phyloP scores from a whole-genome alignment of 148 eudicot species.

The Heliosperma pusillum region DNA sequence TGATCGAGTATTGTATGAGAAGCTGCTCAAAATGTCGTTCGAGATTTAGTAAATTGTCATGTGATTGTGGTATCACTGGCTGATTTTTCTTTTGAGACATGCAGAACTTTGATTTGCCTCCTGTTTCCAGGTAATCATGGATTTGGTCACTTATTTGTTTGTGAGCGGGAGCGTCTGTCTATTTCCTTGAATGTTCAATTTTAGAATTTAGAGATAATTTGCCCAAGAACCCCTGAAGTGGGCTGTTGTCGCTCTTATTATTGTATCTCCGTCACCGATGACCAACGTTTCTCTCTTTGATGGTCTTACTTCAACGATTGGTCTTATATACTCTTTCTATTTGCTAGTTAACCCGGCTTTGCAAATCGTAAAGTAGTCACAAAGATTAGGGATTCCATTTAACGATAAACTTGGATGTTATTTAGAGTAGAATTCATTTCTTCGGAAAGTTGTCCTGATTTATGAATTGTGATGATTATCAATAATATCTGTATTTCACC shows the following conservation, averaged over 20 bases:
- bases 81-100: background rate
- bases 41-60: background rate
- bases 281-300: no score
- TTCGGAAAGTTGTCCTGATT: no score
- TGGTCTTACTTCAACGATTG: no score
- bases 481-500: no score
- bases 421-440: no score
- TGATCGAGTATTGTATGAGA: constrained; percentile 72
- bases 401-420: no score
- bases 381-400: background rate
- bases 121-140: background rate
- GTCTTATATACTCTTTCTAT: no score
- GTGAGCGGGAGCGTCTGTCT: background rate
- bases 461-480: no score
- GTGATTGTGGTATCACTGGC: background rate
- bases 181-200: background rate
- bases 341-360: background rate
- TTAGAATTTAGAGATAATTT: no score
- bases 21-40: constrained; percentile 61
- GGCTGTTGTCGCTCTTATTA: background rate
- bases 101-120: background rate
- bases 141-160: background rate
- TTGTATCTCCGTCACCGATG: no score
- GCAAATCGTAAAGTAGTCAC: background rate
- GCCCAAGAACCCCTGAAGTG: background rate